These are phyloP conservation scores for Mortierella sp. DNA, from an alignment of 371 early-diverging fungal genomes.

Conservation along the genomic window DNA sequence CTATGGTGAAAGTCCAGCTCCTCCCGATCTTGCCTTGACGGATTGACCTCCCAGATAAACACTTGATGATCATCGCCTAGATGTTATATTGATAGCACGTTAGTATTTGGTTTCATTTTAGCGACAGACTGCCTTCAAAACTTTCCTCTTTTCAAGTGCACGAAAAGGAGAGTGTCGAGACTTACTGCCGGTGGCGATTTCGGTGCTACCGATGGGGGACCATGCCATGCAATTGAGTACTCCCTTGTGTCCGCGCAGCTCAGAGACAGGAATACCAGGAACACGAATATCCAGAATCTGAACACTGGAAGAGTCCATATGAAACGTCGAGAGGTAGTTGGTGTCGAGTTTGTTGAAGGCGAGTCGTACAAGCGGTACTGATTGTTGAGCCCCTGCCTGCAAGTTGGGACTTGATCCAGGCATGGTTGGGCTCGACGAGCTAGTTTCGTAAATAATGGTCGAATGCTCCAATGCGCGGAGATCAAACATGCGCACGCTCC, in stretches of 20 bases:
- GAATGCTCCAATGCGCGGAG: constrained; percentile 93
- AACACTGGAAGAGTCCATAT: constrained; percentile 83
- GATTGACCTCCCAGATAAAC: constrained; percentile 85
- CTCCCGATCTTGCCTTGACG: constrained; percentile 32
- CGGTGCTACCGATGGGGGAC: constrained; percentile 82
- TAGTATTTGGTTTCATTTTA: not conserved
- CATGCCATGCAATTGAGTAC: constrained; percentile 85
- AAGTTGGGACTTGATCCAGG: constrained; percentile 17
- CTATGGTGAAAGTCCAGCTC: constrained; percentile 30
- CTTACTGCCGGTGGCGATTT: constrained; percentile 83
- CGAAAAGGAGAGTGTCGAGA: not conserved
- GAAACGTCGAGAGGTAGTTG: constrained; percentile 93
- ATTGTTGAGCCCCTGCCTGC: constrained; percentile 30
- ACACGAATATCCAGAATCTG: constrained; percentile 92
- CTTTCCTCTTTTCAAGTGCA: not conserved
- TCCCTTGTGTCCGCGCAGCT: constrained; percentile 86
- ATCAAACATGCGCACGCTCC: constrained; percentile 97
- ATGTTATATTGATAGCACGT: not conserved
- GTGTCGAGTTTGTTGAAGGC: constrained; percentile 91
- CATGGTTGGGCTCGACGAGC: constrained; percentile 62
- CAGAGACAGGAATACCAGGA: constrained; percentile 89
- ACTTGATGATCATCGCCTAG: constrained; percentile 84
- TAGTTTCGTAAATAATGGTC: constrained; percentile 97
- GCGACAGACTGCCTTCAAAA: not conserved
- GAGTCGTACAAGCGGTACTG: constrained; percentile 84